Percentiles rank a stretch among this genome's conserved stretches.
Evolutionary conservation across 495 filamentous ascomycete species (phyloP).

Genomic region (Filosporella fistucella): DNA sequence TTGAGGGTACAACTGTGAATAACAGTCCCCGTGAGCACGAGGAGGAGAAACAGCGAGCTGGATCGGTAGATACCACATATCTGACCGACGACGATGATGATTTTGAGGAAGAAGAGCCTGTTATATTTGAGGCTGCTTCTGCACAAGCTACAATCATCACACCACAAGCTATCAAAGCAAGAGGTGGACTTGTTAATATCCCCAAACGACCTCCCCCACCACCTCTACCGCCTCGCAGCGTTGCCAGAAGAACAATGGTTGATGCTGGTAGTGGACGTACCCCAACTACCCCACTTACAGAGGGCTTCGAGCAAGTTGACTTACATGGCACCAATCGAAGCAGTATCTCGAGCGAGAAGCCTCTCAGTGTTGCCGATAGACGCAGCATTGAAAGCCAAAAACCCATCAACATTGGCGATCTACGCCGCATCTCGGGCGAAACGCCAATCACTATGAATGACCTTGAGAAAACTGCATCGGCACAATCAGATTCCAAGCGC

Average conservation of each 20-base stretch:
- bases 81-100: constrained; percentile 39
- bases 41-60: constrained; percentile 10
- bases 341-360: neutral
- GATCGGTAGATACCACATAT: constrained; percentile 14
- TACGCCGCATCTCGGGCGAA: too few species aligned
- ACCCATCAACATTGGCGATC: neutral
- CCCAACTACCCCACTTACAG: constrained; percentile 3
- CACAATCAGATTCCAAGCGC: neutral
- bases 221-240: constrained; percentile 20
- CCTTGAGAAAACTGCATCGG: neutral
- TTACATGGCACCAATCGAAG: constrained; percentile 2
- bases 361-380: neutral
- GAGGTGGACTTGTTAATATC: constrained; percentile 66
- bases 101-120: constrained; percentile 41
- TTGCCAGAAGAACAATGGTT: constrained; percentile 18
- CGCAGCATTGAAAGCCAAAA: neutral
- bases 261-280: constrained; percentile 14
- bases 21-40: constrained; percentile 14
- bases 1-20: constrained; percentile 18
- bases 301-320: constrained; percentile 21
- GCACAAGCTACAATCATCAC: constrained; percentile 48
- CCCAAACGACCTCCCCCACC: constrained; percentile 66
- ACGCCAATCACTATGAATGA: neutral
- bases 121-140: constrained; percentile 46
- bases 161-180: constrained; percentile 35